Evolutionary conservation across 306 rosid species (phyloP).

Genomic region (Datisca glomerata): DNA sequence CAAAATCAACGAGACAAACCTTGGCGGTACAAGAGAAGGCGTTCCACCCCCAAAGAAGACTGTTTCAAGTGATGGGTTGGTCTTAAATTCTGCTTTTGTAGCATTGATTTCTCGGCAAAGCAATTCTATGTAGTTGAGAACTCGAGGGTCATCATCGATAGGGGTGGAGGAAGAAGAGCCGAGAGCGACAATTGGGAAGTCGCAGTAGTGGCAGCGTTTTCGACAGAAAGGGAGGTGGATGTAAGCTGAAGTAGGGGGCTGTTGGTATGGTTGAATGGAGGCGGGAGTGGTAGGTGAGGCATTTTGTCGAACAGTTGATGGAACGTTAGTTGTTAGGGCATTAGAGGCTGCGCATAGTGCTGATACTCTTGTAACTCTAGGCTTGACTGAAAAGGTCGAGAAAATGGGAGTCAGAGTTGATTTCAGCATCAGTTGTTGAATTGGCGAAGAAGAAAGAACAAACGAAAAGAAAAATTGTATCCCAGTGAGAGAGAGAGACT

Average conservation of each 20-base stretch:
- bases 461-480: too few relatives aligned
- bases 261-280: background rate
- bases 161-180: conserved; percentile 52
- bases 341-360: background rate
- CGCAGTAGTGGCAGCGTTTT: conserved; percentile 92
- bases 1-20: conserved; percentile 43
- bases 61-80: conserved; percentile 49
- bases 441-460: too few relatives aligned
- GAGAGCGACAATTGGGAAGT: conserved; percentile 86
- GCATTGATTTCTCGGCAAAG: conserved; percentile 79
- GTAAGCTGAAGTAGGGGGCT: conserved; percentile 61
- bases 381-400: conserved; percentile 28
- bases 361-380: conserved; percentile 12
- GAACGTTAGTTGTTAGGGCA: conserved; percentile 14
- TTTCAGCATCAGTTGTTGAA: conserved; percentile 32
- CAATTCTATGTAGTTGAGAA: conserved; percentile 41
- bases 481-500: background rate
- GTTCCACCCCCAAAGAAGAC: conserved; percentile 92
- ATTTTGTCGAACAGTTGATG: conserved; percentile 58
- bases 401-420: conserved; percentile 47
- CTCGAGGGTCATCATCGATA: conserved; percentile 55
- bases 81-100: conserved; percentile 16
- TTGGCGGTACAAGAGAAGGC: conserved; percentile 80
- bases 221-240: conserved; percentile 95
- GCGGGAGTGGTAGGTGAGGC: conserved; percentile 22